phyloP scores from a whole-genome alignment of 1,284 basidiomycete genomes.

The Xerocomus minutiporus region DNA sequence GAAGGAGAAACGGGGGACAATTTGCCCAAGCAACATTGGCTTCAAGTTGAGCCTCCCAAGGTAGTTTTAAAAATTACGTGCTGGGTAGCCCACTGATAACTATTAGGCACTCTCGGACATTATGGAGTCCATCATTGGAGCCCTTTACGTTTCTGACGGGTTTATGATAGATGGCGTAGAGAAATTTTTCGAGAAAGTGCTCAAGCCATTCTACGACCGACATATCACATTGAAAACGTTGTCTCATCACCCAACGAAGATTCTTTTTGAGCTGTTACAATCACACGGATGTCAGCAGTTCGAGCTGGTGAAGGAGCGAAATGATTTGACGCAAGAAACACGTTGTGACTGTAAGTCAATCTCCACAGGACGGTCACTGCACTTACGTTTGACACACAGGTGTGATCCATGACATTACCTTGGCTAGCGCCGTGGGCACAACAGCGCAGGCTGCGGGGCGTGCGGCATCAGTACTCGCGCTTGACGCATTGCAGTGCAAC shows the following conservation, averaged over 20 bases:
- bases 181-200: constrained; percentile 57
- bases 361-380: background rate
- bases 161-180: constrained; percentile 58
- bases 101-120: constrained; percentile 67
- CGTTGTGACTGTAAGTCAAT: constrained; percentile 46
- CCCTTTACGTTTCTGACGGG: constrained; percentile 69
- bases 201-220: constrained; percentile 71
- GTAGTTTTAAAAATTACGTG: constrained; percentile 33
- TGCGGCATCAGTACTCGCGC: constrained; percentile 52
- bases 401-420: constrained; percentile 56
- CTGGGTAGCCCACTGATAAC: constrained; percentile 12
- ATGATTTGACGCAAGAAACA: constrained; percentile 36
- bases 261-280: constrained; percentile 67
- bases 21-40: constrained; percentile 68
- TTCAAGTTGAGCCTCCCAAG: constrained; percentile 70
- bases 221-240: constrained; percentile 67
- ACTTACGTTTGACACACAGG: constrained; percentile 39
- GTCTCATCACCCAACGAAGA: constrained; percentile 68
- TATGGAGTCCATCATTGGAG: constrained; percentile 72
- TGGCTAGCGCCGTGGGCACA: constrained; percentile 54
- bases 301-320: constrained; percentile 45
- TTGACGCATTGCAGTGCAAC: constrained; percentile 64
- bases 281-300: constrained; percentile 64
- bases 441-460: constrained; percentile 52
- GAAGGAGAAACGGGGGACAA: constrained; percentile 55